phyloP scores from a whole-genome alignment of 768 basidiomycete genomes.

The Kwoniella dejecticola region DNA sequence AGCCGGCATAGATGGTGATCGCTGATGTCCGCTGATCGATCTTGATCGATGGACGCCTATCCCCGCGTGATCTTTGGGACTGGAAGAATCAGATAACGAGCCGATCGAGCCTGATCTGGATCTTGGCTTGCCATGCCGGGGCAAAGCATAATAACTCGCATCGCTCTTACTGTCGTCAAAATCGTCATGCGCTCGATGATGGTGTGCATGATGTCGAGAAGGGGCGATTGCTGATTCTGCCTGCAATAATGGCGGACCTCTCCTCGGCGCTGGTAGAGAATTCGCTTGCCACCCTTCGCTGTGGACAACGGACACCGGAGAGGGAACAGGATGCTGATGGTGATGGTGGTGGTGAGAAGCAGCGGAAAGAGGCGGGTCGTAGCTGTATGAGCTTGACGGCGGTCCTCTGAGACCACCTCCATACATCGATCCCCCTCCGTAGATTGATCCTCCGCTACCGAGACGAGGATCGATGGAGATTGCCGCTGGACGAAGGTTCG shows the following conservation, averaged over 20 bases:
- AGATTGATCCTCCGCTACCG: not conserved
- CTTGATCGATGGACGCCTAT: constrained; percentile 14
- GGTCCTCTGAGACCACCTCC: constrained; percentile 14
- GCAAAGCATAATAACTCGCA: constrained; percentile 25
- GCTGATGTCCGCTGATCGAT: constrained; percentile 11
- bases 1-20: constrained; percentile 18
- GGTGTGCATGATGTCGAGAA: constrained; percentile 9
- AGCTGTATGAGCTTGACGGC: not conserved
- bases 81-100: constrained; percentile 11
- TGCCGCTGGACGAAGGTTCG: constrained; percentile 21
- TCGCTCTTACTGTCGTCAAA: constrained; percentile 21
- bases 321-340: constrained; percentile 17
- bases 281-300: constrained; percentile 14
- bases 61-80: constrained; percentile 6
- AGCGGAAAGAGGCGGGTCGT: not conserved
- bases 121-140: constrained; percentile 9
- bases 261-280: constrained; percentile 32
- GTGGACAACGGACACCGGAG: constrained; percentile 14
- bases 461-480: constrained; percentile 10
- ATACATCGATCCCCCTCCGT: constrained; percentile 14
- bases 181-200: constrained; percentile 5
- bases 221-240: constrained; percentile 17
- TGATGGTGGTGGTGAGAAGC: constrained; percentile 15
- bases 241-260: constrained; percentile 17
- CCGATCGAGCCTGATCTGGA: constrained; percentile 15